Conservation (phyloP, 2,329 filamentous ascomycete genomes). For the Penicillium sp. region DNA sequence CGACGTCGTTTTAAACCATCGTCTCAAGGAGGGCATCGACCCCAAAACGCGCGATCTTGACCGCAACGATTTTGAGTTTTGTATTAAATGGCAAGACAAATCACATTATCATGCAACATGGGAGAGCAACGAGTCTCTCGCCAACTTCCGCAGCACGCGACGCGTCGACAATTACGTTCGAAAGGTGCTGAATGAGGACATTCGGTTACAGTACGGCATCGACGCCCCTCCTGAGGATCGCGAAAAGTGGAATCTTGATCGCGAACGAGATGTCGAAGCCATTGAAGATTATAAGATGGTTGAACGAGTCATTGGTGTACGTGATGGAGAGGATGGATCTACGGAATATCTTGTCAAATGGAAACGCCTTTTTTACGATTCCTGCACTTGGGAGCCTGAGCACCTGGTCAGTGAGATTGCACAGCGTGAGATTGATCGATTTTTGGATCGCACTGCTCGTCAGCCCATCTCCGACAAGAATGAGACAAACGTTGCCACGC, state of each 20-base stretch:
- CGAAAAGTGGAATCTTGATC: slow-evolving; percentile 93
- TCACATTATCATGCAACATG: slow-evolving; percentile 95
- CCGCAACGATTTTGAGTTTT: slow-evolving; percentile 78
- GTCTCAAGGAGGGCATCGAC: slow-evolving; percentile 66
- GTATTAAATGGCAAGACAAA: slow-evolving; percentile 95
- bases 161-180: slow-evolving; percentile 94
- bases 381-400: slow-evolving; percentile 88
- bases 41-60: slow-evolving; percentile 31
- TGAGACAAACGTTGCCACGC: slow-evolving; percentile 72
- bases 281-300: slow-evolving; percentile 88
- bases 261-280: slow-evolving; percentile 84
- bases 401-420: slow-evolving; percentile 73
- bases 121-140: slow-evolving; percentile 75
- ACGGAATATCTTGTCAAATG: slow-evolving; percentile 95
- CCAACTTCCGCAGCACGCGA: slow-evolving; percentile 76
- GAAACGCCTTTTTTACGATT: slow-evolving; percentile 90
- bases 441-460: slow-evolving; percentile 76
- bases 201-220: slow-evolving; percentile 70
- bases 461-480: slow-evolving; percentile 76
- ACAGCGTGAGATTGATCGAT: slow-evolving; percentile 88
- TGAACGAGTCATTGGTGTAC: slow-evolving; percentile 84
- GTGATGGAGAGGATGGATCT: slow-evolving; percentile 70
- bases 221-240: slow-evolving; percentile 79
- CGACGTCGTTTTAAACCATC: slow-evolving; percentile 86
- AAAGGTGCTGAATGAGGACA: slow-evolving; percentile 76